These are phyloP conservation scores for Coffea humblotiana DNA, from an alignment of 305 asterid species.

Conservation along the genomic window DNA sequence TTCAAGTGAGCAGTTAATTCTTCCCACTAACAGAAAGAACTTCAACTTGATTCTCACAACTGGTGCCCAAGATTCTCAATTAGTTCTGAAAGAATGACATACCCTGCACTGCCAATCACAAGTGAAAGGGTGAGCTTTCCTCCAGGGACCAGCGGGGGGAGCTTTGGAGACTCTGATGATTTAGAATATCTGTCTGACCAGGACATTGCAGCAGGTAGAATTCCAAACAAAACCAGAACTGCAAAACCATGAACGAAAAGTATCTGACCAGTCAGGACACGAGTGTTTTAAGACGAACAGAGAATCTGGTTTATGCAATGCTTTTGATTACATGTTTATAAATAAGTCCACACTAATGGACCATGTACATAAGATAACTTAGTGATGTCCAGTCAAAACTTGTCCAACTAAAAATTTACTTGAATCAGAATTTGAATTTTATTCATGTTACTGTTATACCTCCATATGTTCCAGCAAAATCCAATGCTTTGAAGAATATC, in stretches of 20 bases:
- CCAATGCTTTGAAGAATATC: slow-evolving; percentile 91
- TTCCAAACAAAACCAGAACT: slow-evolving; percentile 84
- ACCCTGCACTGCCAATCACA: slow-evolving; percentile 68
- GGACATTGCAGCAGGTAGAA: slow-evolving; percentile 90
- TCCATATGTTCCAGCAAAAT: slow-evolving; percentile 96
- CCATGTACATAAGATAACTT: not conserved
- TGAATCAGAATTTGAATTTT: not conserved
- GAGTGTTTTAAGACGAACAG: not conserved
- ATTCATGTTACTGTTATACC: slow-evolving; percentile 36
- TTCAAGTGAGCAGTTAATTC: too few relatives aligned
- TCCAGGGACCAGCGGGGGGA: slow-evolving; percentile 68
- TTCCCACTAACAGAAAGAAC: not conserved
- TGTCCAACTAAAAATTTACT: not conserved
- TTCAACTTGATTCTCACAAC: not conserved
- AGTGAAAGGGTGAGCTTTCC: slow-evolving; percentile 78
- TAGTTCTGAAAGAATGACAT: slow-evolving; percentile 65
- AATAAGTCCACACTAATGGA: not conserved
- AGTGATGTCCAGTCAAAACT: too few relatives aligned
- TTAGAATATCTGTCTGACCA: slow-evolving; percentile 75
- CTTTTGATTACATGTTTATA: too few relatives aligned
- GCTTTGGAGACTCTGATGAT: slow-evolving; percentile 32
- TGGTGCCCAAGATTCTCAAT: slow-evolving; percentile 50
- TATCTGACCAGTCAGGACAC: not conserved
- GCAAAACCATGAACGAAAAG: slow-evolving; percentile 10
- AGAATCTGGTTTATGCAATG: not conserved